Evolutionary conservation across 2,329 filamentous ascomycete genomes (phyloP).

Genomic region (Madurella mycetomatis): DNA sequence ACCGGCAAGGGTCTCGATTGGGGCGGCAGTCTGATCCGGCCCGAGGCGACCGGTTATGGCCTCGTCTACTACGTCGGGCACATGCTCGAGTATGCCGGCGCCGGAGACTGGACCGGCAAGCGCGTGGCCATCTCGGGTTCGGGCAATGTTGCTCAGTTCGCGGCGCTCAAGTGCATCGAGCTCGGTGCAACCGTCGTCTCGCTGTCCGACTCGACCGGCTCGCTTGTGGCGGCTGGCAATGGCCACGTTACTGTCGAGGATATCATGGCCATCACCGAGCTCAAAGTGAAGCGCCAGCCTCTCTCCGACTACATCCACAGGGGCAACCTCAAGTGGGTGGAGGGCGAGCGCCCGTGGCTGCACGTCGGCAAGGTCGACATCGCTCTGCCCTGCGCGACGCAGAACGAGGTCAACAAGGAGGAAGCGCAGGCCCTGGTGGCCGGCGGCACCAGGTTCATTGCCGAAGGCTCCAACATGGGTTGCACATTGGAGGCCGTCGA

Average conservation of each 20-base stretch:
- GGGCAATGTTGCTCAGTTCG: conserved; percentile 97
- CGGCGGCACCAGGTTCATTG: conserved; percentile 76
- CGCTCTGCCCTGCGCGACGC: conserved; percentile 86
- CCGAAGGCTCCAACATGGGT: conserved; percentile 98
- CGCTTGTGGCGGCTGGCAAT: conserved; percentile 69
- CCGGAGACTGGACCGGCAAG: conserved; percentile 84
- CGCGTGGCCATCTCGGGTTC: conserved; percentile 93
- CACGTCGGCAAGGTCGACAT: conserved; percentile 88
- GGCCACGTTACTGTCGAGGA: conserved; percentile 73
- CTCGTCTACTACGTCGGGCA: conserved; percentile 94
- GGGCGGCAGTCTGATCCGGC: conserved; percentile 91
- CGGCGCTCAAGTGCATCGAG: conserved; percentile 92
- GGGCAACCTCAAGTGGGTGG: conserved; percentile 72
- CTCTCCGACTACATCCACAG: conserved; percentile 66
- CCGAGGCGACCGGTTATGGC: conserved; percentile 93
- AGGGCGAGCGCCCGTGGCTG: conserved; percentile 83
- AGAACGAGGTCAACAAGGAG: conserved; percentile 93
- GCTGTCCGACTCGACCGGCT: conserved; percentile 86
- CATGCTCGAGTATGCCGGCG: conserved; percentile 90
- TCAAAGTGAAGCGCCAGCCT: conserved; percentile 84
- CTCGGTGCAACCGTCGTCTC: conserved; percentile 90
- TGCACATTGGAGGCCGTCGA: conserved; percentile 95
- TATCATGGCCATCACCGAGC: conserved; percentile 69
- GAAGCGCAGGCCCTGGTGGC: conserved; percentile 80
- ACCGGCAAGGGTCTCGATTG: conserved; percentile 92